A percentile compares a stretch with the other conserved stretches of the same genome.
Conservation (phyloP, 495 filamentous ascomycete genomes). For the Podospora bellae-mahoneyi region DNA sequence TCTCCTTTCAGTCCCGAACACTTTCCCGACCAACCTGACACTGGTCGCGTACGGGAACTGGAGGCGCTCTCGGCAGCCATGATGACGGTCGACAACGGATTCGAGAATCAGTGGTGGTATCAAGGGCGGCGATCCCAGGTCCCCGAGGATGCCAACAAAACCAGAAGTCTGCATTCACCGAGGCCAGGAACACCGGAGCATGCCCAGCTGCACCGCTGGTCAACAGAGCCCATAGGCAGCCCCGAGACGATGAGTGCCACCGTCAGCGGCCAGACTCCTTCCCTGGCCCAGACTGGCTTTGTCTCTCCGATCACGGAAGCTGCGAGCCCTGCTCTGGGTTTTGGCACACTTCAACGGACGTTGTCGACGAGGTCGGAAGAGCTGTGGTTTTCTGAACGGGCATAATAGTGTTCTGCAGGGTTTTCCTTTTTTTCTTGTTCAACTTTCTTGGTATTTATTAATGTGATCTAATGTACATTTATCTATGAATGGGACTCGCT, state of each 20-base stretch:
- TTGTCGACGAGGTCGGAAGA: slow-evolving; percentile 34
- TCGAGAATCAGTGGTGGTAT: slow-evolving; percentile 53
- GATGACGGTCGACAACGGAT: slow-evolving; percentile 55
- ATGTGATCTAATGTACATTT: neutral
- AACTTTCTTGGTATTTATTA: neutral
- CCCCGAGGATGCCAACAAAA: neutral
- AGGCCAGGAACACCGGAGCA: slow-evolving; percentile 1
- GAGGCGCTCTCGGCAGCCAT: slow-evolving; percentile 50
- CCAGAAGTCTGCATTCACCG: neutral
- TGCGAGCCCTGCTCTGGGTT: slow-evolving; percentile 16
- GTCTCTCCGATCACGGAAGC: slow-evolving; percentile 27
- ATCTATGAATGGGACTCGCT: neutral
- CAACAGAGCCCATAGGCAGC: neutral
- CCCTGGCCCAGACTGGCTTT: slow-evolving; percentile 1
- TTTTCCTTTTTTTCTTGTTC: neutral
- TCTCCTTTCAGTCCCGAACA: neutral
- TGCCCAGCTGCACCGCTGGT: slow-evolving; percentile 13
- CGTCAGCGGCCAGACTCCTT: neutral
- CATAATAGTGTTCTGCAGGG: neutral
- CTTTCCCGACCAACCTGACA: neutral
- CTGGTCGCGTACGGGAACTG: slow-evolving; percentile 38
- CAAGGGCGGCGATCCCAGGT: slow-evolving; percentile 35
- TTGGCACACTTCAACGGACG: slow-evolving; percentile 20
- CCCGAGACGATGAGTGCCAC: neutral
- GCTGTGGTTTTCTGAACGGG: slow-evolving; percentile 23